Evolutionary conservation across 805 yeast genomes (phyloP), one percentile per base, ranked within the genome.

Genomic region (Candida ascalaphidarum): DNA sequence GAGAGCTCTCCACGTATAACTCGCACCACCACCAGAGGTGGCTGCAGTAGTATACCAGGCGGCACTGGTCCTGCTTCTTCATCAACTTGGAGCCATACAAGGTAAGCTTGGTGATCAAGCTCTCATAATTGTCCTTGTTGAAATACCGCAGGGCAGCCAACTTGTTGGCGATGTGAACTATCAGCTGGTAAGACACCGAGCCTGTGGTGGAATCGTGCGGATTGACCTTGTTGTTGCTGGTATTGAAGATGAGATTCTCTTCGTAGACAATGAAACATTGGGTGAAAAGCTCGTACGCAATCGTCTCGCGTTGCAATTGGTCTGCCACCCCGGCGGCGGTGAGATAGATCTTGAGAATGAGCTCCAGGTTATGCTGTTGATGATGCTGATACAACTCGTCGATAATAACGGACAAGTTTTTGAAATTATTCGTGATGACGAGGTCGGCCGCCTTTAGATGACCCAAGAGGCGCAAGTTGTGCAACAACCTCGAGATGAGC

Each of bases 1-100:
- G 56, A 9, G 57, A 47, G 8, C 27, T 32, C 18, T 33, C 34
- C n/a, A 52, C 46, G 28, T 49, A 50, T 11, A 65, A 36, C 34
- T 81, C 86, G 14, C 79, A 75, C 46, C 89, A 81, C 92, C 94
- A 83, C 96, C 96, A 92, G 27, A 92, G 58, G 54, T 92, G 96
- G 1, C 95, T 77, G 23, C 95, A 88, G 28, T 74, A 55, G 48
- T 81, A 84, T 5, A 86, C 94, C 0, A 95, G 78, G 11, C 96
- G 73, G 51, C 96, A 88, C 53, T 92, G 98, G 46, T 89, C 97
- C 20, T 92, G 86, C 51, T 89, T 89, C 52, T 83, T 85, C 44
- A 89, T 65, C 28, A 92, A 64, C 52, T 83, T 84, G 10, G 95
- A 83, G 4, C 95, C 94, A 44, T 85, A 84, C 26, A 88, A 58